Conservation (phyloP, 306 rosid species). For the Cicer arietinum region DNA sequence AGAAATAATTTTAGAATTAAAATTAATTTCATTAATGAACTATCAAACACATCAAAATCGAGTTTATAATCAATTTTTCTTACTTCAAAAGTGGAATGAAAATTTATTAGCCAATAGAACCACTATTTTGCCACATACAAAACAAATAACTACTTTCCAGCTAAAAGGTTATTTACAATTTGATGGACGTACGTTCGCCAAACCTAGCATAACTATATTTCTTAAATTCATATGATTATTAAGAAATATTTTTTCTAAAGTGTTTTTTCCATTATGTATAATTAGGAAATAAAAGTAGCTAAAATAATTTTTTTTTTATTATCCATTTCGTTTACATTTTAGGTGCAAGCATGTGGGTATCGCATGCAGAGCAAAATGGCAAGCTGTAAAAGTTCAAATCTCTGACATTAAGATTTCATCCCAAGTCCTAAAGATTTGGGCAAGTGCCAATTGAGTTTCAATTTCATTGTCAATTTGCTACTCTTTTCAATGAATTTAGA, state of each 20-base stretch:
- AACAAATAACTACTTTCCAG: constrained; percentile 30
- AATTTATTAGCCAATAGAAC: no score
- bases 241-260: constrained; percentile 9
- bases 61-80: no score
- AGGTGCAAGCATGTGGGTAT: constrained; percentile 21
- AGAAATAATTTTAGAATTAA: no score
- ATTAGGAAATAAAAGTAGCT: constrained; percentile 25
- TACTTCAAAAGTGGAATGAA: no score
- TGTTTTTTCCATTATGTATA: not conserved
- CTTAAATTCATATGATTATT: constrained; percentile 32
- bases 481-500: constrained; percentile 19
- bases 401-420: constrained; percentile 26
- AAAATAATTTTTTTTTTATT: not conserved
- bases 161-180: constrained; percentile 16
- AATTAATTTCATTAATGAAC: no score
- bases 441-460: constrained; percentile 15
- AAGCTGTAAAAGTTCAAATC: constrained; percentile 23
- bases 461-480: constrained; percentile 17
- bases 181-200: not conserved
- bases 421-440: constrained; percentile 18
- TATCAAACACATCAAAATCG: no score
- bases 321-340: not conserved
- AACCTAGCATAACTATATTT: not conserved
- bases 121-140: no score
- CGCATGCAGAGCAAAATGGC: constrained; percentile 23